Evolutionary conservation across 345 rosid genomes (phyloP).

Genomic region (Triadica sebifera): DNA sequence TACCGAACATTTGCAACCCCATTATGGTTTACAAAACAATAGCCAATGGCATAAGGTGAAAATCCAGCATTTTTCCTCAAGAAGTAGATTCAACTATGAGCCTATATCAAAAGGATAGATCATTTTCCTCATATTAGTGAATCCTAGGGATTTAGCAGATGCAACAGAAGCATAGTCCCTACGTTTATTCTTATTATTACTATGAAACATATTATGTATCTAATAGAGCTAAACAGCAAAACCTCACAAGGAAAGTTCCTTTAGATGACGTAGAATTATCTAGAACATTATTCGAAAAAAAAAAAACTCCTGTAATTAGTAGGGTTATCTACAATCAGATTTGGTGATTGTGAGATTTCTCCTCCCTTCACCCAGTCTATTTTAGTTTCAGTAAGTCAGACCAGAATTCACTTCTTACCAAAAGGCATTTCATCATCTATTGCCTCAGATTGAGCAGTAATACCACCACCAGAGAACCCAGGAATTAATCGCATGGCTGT

Average conservation of each 20-base stretch:
- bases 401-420: constrained; percentile 30
- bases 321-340: neutral
- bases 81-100: too few relatives aligned
- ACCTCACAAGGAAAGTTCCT: neutral
- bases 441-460: constrained; percentile 12
- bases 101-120: too few relatives aligned
- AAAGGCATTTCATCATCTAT: constrained; percentile 24
- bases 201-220: too few relatives aligned
- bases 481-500: constrained; percentile 15
- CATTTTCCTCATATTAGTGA: too few relatives aligned
- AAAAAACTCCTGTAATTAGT: neutral
- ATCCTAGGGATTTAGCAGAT: too few relatives aligned
- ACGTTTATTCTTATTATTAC: too few relatives aligned
- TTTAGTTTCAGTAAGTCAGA: neutral
- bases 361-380: neutral
- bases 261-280: neutral
- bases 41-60: too few relatives aligned
- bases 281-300: neutral
- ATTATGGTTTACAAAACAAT: too few relatives aligned
- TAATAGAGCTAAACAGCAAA: too few relatives aligned
- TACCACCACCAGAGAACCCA: constrained; percentile 11
- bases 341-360: neutral
- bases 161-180: too few relatives aligned
- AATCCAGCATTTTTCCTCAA: too few relatives aligned
- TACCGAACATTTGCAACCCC: too few relatives aligned